phyloP scores from a whole-genome alignment of 768 basidiomycete species.

The Termitomyces heimii region DNA sequence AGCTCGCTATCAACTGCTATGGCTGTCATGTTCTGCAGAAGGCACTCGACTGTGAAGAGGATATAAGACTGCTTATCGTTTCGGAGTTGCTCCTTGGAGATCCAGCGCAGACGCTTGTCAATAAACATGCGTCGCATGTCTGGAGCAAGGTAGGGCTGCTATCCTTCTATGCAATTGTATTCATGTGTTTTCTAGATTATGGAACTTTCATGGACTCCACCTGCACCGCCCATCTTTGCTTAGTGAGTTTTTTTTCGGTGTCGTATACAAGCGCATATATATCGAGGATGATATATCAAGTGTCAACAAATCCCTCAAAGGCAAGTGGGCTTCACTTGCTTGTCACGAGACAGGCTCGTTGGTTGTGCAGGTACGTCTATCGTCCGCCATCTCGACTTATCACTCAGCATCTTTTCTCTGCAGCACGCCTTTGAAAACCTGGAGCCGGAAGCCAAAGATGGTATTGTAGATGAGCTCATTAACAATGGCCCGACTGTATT shows the following conservation, averaged over 20 bases:
- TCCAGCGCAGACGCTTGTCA: slow-evolving; percentile 80
- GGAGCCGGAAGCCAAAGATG: slow-evolving; percentile 44
- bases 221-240: slow-evolving; percentile 83
- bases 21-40: slow-evolving; percentile 89
- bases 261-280: not conserved
- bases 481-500: slow-evolving; percentile 65
- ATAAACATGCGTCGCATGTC: slow-evolving; percentile 88
- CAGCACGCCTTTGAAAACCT: not conserved
- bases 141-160: slow-evolving; percentile 70
- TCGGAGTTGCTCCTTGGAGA: slow-evolving; percentile 81
- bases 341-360: slow-evolving; percentile 90
- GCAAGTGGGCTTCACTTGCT: slow-evolving; percentile 85
- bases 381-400: not conserved
- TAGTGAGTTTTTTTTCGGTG: slow-evolving; percentile 44
- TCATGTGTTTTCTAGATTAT: slow-evolving; percentile 51
- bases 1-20: slow-evolving; percentile 85
- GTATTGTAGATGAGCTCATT: slow-evolving; percentile 79
- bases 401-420: not conserved
- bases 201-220: slow-evolving; percentile 84
- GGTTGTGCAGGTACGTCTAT: slow-evolving; percentile 58
- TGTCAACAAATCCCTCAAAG: slow-evolving; percentile 82
- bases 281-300: slow-evolving; percentile 27
- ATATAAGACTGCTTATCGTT: slow-evolving; percentile 75
- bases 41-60: slow-evolving; percentile 87
- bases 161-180: not conserved